Conservation (phyloP, 2,329 filamentous ascomycete genomes). For the Neoscytalidium dimidiatum region DNA sequence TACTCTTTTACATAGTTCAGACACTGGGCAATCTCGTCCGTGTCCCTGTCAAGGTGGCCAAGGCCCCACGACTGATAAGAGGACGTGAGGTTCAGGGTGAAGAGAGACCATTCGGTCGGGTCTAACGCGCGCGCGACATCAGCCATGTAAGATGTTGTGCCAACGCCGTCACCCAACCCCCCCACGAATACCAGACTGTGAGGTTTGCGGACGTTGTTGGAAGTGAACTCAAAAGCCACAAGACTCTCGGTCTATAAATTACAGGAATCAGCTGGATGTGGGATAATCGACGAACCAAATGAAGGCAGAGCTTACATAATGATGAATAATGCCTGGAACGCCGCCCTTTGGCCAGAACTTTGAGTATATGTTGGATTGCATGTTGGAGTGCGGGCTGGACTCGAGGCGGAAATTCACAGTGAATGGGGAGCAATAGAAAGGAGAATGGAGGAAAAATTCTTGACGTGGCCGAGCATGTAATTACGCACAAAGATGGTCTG, state of each 20-base stretch:
- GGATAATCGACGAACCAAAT: neutral
- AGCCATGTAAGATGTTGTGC: constrained; percentile 27
- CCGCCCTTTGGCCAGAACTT: constrained; percentile 33
- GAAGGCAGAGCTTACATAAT: constrained; percentile 24
- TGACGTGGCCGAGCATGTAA: neutral
- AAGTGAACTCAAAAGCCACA: constrained; percentile 43
- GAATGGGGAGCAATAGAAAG: neutral
- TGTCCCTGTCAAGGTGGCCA: constrained; percentile 40
- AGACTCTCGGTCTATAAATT: constrained; percentile 40
- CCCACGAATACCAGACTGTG: constrained; percentile 30
- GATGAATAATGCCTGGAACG: constrained; percentile 28
- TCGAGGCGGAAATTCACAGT: constrained; percentile 22
- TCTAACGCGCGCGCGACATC: constrained; percentile 26
- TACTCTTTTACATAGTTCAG: constrained; percentile 31
- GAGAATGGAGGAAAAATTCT: neutral
- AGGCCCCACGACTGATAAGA: constrained; percentile 39
- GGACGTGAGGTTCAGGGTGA: constrained; percentile 25
- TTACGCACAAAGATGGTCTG: neutral
- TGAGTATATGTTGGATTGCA: constrained; percentile 18
- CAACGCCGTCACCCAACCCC: constrained; percentile 29
- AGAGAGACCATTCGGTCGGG: constrained; percentile 25
- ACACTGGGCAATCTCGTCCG: constrained; percentile 37
- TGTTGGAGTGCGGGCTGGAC: neutral
- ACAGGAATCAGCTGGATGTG: constrained; percentile 24
- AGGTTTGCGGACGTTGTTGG: constrained; percentile 27